These are phyloP conservation scores for Eremomyces bilateralis DNA, from an alignment of 495 filamentous ascomycete species.

Conservation along the genomic window DNA sequence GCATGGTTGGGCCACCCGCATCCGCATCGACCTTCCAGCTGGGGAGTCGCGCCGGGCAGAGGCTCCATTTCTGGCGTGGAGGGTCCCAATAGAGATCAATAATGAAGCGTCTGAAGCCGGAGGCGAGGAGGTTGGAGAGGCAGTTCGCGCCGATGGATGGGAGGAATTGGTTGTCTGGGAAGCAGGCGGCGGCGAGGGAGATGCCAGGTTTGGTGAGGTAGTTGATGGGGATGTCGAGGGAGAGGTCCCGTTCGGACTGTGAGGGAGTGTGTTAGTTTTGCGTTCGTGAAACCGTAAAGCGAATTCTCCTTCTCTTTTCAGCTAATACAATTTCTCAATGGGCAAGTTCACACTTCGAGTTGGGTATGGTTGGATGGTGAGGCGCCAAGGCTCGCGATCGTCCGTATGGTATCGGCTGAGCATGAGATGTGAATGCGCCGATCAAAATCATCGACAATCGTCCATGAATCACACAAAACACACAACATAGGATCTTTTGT, in stretches of 20 bases:
- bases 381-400: too few relatives aligned
- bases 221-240: conserved; percentile 36
- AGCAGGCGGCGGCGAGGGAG: conserved; percentile 35
- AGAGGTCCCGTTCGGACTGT: conserved; percentile 41
- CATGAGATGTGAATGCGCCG: too few relatives aligned
- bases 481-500: too few relatives aligned
- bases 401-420: too few relatives aligned
- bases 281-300: too few relatives aligned
- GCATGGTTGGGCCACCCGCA: conserved; percentile 1
- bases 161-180: conserved; percentile 28
- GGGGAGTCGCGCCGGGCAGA: conserved; percentile 31
- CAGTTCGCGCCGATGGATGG: conserved; percentile 26
- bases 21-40: conserved; percentile 1
- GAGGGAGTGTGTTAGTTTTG: too few relatives aligned
- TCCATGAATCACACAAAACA: too few relatives aligned
- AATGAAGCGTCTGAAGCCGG: conserved; percentile 34
- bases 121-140: conserved; percentile 36
- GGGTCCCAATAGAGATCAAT: conserved; percentile 47
- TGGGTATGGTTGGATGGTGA: too few relatives aligned
- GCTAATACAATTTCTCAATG: too few relatives aligned
- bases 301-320: too few relatives aligned
- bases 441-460: too few relatives aligned
- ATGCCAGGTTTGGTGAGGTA: conserved; percentile 33
- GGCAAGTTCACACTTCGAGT: too few relatives aligned
- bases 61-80: conserved; percentile 27